Evolutionary conservation across 106 monocot species (phyloP), one percentile per base, ranked within the genome.

Genomic region (Dendrobium catenatum): DNA sequence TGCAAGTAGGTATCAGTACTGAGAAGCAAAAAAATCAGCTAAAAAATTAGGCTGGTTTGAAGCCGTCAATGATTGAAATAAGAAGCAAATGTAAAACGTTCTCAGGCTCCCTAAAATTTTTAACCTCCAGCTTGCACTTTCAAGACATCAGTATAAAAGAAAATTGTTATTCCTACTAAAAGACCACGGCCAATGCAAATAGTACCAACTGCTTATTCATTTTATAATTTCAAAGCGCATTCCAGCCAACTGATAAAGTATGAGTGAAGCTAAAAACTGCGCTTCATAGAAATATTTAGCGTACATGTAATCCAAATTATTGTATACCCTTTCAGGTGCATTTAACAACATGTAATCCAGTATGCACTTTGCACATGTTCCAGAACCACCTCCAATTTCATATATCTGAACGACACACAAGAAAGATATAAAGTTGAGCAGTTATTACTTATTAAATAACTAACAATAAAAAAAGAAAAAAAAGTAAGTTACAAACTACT

Each of bases 361-460:
- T 84, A 99, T 90, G 84, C 93, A 86, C 85, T 91, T 99, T 56
- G 99, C 99, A 88, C 99, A 99, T 79, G 95, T 99, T 85, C 99
- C 99, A 80, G 99, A 99, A 81, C 99, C 95, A 86, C 99, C 99
- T 8, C 99, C 99, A 83, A 99, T 95, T 93, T 99, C 99, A 93
- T 95, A 99, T 79, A 99, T 99, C 99, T 99, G 89, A 70, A 88
- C 72, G 42, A 77, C 84, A 66, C 68, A 82, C 29, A 27, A 55
- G 11, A 5, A 76, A 76, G 15, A 48, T 1, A 48, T 43, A 76
- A 76, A 70, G 13, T 70, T 26, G 27, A 76, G 49, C 47, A 24
- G 13, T 22, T 20, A 44, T 20, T 29, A 74, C 1, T 22, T 20
- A 44, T 20, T 29, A 74, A 8, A 64, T 64, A 64, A 64, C 20